Evolutionary conservation across 768 basidiomycete genomes (phyloP).

Genomic region (Roridomyces roridus): DNA sequence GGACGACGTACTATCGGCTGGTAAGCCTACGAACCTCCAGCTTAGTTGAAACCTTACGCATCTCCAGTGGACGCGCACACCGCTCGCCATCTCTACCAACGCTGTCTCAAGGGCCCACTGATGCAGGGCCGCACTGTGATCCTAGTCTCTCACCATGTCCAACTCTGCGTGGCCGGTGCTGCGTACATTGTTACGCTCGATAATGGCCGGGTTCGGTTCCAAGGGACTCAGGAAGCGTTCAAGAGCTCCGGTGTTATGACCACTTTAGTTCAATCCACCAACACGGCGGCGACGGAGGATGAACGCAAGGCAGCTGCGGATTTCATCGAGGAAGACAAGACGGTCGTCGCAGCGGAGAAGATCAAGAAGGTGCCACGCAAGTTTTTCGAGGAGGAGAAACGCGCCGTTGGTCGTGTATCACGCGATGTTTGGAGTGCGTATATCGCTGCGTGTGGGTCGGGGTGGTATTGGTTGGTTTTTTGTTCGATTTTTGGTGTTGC

Average conservation of each 20-base stretch:
- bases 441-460: constrained; percentile 52
- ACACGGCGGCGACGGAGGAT: no score
- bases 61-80: constrained; percentile 87
- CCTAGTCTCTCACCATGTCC: constrained; percentile 94
- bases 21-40: constrained; percentile 32
- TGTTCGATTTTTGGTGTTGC: constrained; percentile 54
- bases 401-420: constrained; percentile 74
- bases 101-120: constrained; percentile 86
- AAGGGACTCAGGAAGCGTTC: constrained; percentile 72
- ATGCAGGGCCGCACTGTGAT: constrained; percentile 85
- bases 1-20: constrained; percentile 82
- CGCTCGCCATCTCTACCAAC: constrained; percentile 83
- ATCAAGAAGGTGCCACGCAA: constrained; percentile 73
- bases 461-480: constrained; percentile 63
- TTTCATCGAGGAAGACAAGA: constrained; percentile 34
- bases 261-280: constrained; percentile 70
- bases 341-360: constrained; percentile 35
- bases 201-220: constrained; percentile 79
- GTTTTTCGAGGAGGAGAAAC: constrained; percentile 81
- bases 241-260: constrained; percentile 68
- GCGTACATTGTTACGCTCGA: constrained; percentile 84
- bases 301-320: constrained; percentile 29
- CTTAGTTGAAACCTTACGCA: background rate
- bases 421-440: constrained; percentile 69
- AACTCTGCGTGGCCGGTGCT: constrained; percentile 83